Evolutionary conservation across 768 basidiomycete genomes (phyloP), one percentile per base, ranked within the genome.

Genomic region (Porphyrellus cyaneotinctus): DNA sequence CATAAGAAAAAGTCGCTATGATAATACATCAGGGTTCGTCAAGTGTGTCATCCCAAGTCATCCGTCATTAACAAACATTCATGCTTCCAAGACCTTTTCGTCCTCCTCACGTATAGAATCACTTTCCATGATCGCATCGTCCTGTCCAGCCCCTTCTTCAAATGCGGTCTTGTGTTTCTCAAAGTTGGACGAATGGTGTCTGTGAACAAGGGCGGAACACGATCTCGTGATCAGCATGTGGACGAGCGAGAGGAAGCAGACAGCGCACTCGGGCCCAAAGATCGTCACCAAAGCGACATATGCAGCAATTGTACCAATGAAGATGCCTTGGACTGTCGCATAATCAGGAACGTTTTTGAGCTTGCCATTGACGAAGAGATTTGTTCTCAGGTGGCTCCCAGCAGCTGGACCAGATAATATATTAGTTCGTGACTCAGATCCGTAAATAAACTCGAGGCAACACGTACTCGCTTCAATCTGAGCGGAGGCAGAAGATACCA

Each of bases 161-260:
- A 88, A 88, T 0, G 90, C 92, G 1, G 84, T 68, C 64, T 84
- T 87, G 62, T 83, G 79, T 58, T 85, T 79, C 75, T 97, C 94
- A 64, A 97, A 97, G 71, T 87, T 89, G 6, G 82, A 77, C 3
- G 84, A 78, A 62, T 88, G 87, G 51, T 84, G 82, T 64, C 83
- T 85, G 53, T 28, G n/a, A 32, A 43, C 9, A 3, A 18, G 17
- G 22, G 41, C n/a, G 17, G 15, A 35, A 37, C n/a, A 41, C 11
- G n/a, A n/a, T n/a, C 11, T 11, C 31, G 14, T 14, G n/a, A n/a
- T 54, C n/a, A 50, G 6, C 14, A 32, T 15, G 22, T 28, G 2
- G 31, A 38, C 15, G 3, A 4, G 18, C 1, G 17, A 43, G 35
- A 22, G 20, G 43, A 0, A 15, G 24, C 10, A 43, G 35, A 79